Base-by-base conservation (phyloP, 2,329 filamentous ascomycete species). In the Colletotrichum horii region DNA sequence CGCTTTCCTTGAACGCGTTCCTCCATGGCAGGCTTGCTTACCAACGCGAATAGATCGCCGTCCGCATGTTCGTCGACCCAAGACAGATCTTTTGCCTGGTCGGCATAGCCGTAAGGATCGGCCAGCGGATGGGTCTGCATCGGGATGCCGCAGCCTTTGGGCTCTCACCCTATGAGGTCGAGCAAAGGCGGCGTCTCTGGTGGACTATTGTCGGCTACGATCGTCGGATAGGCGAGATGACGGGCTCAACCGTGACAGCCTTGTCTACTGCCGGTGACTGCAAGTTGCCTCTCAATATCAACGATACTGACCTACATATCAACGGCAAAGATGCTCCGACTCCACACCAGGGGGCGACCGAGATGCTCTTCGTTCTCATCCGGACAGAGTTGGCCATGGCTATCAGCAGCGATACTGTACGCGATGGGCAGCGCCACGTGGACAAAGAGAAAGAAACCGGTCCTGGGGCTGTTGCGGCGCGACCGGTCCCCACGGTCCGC, bases 201-300 rank as follows among this genome's bases (percentile, higher is more conserved):
- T 95, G 93, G 93, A 91, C 92, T 36, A 86, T 96, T 19, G 88
- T 93, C 16, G 87, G 91, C 30, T 93, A 94, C 78, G 94, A 96
- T 81, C 88, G 89, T 75, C 92, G 94, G 26, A 89, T 94, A 48
- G 89, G 92, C 72, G 93, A 95, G 81, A 89, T 95, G 82, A 89
- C 91, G 5, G 89, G 90, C 65, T 90, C 89, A 22, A 87, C 88
- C 38, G 88, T 92, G 70, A 91, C 89, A 6, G 90, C 89, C 1
- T 84, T 92, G 30, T 90, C 89, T 1, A 89, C 85, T 43, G 85
- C 86, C 12, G 86, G 87, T 12, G 90, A 92, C 79, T 91, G 89
- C 82, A 89, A 86, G 76, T 83, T 91, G 36, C 91, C 91, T 3
- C 86, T 92, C 66, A 93, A 93, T 78, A 88, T 92, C 79, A 92